These are phyloP conservation scores for Hypoxylon sp. DNA, from an alignment of 2,329 filamentous ascomycete genomes.

Conservation along the genomic window DNA sequence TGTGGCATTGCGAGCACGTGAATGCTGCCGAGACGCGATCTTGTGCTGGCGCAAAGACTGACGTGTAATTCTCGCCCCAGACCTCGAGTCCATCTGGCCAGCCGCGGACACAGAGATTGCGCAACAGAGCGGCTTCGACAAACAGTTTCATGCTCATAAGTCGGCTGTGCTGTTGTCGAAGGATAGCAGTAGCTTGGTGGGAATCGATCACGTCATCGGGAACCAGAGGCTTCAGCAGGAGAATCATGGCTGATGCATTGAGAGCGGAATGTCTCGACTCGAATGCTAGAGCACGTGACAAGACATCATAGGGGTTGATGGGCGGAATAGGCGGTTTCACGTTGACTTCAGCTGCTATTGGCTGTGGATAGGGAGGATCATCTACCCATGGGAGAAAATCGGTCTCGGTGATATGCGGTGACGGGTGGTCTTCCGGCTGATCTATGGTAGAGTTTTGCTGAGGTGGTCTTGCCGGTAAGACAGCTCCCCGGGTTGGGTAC, in stretches of 20 bases:
- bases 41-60: slow-evolving; percentile 69
- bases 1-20: slow-evolving; percentile 69
- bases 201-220: slow-evolving; percentile 68
- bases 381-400: slow-evolving; percentile 73
- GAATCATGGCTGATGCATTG: slow-evolving; percentile 72
- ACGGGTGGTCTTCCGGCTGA: slow-evolving; percentile 57
- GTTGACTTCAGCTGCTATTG: slow-evolving; percentile 49
- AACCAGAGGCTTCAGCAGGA: slow-evolving; percentile 71
- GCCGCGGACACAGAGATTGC: slow-evolving; percentile 72
- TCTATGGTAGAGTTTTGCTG: slow-evolving; percentile 31
- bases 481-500: slow-evolving; percentile 29
- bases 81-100: slow-evolving; percentile 66
- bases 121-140: slow-evolving; percentile 71
- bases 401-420: slow-evolving; percentile 65
- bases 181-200: slow-evolving; percentile 68
- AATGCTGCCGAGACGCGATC: slow-evolving; percentile 68
- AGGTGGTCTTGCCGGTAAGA: slow-evolving; percentile 34
- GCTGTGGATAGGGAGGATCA: slow-evolving; percentile 70
- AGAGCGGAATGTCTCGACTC: slow-evolving; percentile 70
- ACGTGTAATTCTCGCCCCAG: slow-evolving; percentile 70
- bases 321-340: slow-evolving; percentile 54
- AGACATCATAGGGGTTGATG: slow-evolving; percentile 69
- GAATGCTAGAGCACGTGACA: slow-evolving; percentile 69
- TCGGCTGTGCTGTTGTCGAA: slow-evolving; percentile 72
- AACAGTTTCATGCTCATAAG: slow-evolving; percentile 73